These are phyloP conservation scores for Corynespora cassiicola DNA, from an alignment of 2,329 filamentous ascomycete genomes.

Conservation along the genomic window DNA sequence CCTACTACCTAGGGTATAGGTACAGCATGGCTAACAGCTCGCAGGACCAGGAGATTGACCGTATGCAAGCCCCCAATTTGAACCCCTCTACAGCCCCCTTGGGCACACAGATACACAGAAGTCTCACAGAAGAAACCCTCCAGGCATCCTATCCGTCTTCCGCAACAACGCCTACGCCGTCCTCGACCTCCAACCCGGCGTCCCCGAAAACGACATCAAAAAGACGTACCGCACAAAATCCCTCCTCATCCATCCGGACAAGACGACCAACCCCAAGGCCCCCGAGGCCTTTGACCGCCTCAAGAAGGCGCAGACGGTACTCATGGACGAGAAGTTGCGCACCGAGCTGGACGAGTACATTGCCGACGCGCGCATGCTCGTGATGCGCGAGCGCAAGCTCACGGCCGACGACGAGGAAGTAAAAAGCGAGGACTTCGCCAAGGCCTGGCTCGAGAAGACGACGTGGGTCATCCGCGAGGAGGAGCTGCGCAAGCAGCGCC, in stretches of 20 bases:
- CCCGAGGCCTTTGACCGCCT: slow-evolving; percentile 96
- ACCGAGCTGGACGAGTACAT: slow-evolving; percentile 90
- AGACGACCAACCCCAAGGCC: slow-evolving; percentile 87
- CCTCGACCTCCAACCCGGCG: slow-evolving; percentile 92
- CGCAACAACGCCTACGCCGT: slow-evolving; percentile 87
- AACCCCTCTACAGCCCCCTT: slow-evolving; percentile 1
- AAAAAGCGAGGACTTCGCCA: slow-evolving; percentile 81
- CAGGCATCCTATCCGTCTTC: slow-evolving; percentile 83
- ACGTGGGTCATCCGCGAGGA: slow-evolving; percentile 91
- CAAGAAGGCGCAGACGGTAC: slow-evolving; percentile 89
- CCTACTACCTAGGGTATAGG: not conserved
- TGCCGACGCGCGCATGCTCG: slow-evolving; percentile 90
- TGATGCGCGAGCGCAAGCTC: slow-evolving; percentile 94
- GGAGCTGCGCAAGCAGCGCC: slow-evolving; percentile 81
- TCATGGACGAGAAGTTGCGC: slow-evolving; percentile 94
- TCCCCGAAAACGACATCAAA: slow-evolving; percentile 96
- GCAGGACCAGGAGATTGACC: slow-evolving; percentile 93
- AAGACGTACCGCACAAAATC: slow-evolving; percentile 93
- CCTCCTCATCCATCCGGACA: slow-evolving; percentile 98
- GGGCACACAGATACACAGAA: not conserved
- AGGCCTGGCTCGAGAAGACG: slow-evolving; percentile 88
- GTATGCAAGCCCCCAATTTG: slow-evolving; percentile 49
- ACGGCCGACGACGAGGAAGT: slow-evolving; percentile 87
- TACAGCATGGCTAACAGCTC: slow-evolving; percentile 16
- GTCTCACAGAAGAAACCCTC: slow-evolving; percentile 4